phyloP scores from a whole-genome alignment of 331 rosid species.

The Saraca asoca region DNA sequence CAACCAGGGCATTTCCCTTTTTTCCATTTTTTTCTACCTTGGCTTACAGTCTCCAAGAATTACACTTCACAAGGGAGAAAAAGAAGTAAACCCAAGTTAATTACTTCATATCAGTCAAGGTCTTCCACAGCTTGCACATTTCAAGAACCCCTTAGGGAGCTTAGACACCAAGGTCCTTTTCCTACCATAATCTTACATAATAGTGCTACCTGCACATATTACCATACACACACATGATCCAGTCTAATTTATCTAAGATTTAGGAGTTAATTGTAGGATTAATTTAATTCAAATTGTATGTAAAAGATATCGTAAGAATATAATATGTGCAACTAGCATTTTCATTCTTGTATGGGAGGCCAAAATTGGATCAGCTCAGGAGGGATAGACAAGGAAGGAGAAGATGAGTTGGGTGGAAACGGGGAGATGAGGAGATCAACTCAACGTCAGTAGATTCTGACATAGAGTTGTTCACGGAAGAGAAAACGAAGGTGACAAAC shows the following conservation, averaged over 20 bases:
- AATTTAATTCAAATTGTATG: too few species aligned
- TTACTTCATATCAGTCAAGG: constrained; percentile 20
- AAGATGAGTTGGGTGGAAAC: constrained; percentile 61
- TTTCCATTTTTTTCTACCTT: too few species aligned
- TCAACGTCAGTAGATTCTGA: constrained; percentile 38
- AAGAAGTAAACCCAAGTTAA: constrained; percentile 4
- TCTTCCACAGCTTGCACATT: background rate
- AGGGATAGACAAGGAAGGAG: constrained; percentile 99
- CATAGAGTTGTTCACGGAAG: constrained; percentile 21
- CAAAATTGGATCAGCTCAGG: constrained; percentile 73
- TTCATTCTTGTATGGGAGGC: constrained; percentile 24
- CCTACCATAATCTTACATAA: too few species aligned
- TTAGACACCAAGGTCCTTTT: too few species aligned
- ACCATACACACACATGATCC: too few species aligned
- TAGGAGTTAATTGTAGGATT: too few species aligned
- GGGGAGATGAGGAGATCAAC: constrained; percentile 35
- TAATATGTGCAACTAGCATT: too few species aligned
- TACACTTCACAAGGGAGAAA: constrained; percentile 14
- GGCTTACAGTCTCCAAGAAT: constrained; percentile 8
- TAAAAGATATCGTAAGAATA: too few species aligned
- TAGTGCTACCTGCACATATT: too few species aligned
- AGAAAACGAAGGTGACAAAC: constrained; percentile 28
- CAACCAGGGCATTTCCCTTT: constrained; percentile 17
- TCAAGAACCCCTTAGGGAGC: background rate
- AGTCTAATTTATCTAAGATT: too few species aligned